Base-by-base conservation (phyloP, 208 protist genomes). In the Crithidia bombi region DNA sequence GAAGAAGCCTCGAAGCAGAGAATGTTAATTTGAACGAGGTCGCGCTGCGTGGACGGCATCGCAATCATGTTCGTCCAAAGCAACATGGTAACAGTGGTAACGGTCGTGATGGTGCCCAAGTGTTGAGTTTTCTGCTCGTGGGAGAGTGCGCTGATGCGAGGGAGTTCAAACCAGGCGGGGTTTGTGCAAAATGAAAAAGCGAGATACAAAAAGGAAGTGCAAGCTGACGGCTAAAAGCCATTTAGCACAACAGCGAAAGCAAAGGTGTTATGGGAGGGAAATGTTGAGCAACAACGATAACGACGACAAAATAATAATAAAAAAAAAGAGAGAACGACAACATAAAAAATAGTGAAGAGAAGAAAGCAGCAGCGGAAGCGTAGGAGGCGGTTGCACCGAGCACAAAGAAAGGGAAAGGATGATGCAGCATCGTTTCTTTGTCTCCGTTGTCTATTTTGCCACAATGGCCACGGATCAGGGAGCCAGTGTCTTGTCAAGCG, bases 1-100 rank as follows among this genome's bases (percentile, higher is more conserved):
- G 10, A 10, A 46, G 39, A 50, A 21, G 50, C 56, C 55, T 58
- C 56, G 32, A 64, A 59, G 67, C 67, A 65, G 56, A 25, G 43
- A 3, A 65, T 57, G 0, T 3, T 6, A 3, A 73, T n/a, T 15
- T 36, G 25, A 12, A 52, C 23, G 7, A 25, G 57, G 10, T 36
- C n/a, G 26, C 51, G 57, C 57, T 17, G 43, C 38, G 26, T 38
- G 28, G n/a, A 15, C 41, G 28, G 57, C 57, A 51, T 51, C 43
- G 41, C 23, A 25, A 64, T 51, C 15, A 19, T 12, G 57, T 49
- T 64, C 41, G 51, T 64, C 28, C 39, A 25, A 25, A 23, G 5
- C 19, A 28, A 38, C 57, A 51, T 52, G 0, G 19, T 38, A 11
- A 44, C 6, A 36, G 57, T 11, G 7, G 54, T 19, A 9, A 30